A percentile compares a stretch with the other conserved stretches of the same genome.
These are phyloP conservation scores for Cystobasidium pallidum DNA, from an alignment of 1,284 basidiomycete species.

Conservation along the genomic window DNA sequence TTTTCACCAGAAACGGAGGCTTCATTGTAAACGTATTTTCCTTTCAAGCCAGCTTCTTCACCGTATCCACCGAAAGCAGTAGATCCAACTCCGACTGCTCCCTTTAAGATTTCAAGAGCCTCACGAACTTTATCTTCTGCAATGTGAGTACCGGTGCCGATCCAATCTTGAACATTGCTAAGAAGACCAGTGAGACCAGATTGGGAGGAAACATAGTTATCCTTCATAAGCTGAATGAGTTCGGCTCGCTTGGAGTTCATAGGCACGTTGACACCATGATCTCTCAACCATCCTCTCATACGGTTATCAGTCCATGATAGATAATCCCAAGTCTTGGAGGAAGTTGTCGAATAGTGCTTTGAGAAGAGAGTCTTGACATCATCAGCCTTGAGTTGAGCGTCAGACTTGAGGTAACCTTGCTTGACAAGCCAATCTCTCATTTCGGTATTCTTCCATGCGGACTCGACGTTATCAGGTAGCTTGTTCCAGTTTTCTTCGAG, in stretches of 20 bases:
- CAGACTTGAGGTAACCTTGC: slow-evolving; percentile 70
- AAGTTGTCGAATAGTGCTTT: slow-evolving; percentile 51
- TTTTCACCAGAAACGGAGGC: slow-evolving; percentile 40
- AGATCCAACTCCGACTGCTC: slow-evolving; percentile 49
- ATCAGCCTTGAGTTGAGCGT: slow-evolving; percentile 62
- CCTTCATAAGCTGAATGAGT: slow-evolving; percentile 60
- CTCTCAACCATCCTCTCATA: slow-evolving; percentile 53
- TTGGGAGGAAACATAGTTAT: slow-evolving; percentile 61
- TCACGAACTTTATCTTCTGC: slow-evolving; percentile 49
- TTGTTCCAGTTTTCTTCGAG: slow-evolving; percentile 74
- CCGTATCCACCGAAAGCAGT: slow-evolving; percentile 45
- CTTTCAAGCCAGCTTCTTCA: slow-evolving; percentile 52
- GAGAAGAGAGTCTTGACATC: slow-evolving; percentile 51
- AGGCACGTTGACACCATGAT: slow-evolving; percentile 48
- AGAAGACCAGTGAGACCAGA: slow-evolving; percentile 44
- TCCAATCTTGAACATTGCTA: slow-evolving; percentile 48
- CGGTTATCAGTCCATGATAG: slow-evolving; percentile 54
- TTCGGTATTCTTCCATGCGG: slow-evolving; percentile 76
- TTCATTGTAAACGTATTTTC: slow-evolving; percentile 50
- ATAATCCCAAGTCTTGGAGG: slow-evolving; percentile 50
- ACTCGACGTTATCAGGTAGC: slow-evolving; percentile 70
- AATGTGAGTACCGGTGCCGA: slow-evolving; percentile 44
- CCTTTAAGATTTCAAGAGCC: slow-evolving; percentile 51
- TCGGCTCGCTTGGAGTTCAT: slow-evolving; percentile 44
- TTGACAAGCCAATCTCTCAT: slow-evolving; percentile 76